Evolutionary conservation across 106 monocot genomes (phyloP).

Genomic region (Allium sativum): DNA sequence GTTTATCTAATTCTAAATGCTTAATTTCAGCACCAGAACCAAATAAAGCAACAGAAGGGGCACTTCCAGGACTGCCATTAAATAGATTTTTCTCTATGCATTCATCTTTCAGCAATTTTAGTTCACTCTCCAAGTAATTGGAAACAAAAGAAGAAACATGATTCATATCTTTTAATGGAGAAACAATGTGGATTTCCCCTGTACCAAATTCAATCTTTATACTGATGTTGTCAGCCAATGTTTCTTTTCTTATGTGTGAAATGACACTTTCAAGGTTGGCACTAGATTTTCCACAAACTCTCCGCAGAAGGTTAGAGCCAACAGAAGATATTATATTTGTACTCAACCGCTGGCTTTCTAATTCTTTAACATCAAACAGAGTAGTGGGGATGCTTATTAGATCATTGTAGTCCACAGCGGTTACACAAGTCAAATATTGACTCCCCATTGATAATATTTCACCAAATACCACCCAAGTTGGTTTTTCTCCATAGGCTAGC

Average conservation of each 20-base stretch:
- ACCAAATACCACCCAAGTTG: constrained; percentile 85
- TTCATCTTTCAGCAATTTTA: constrained; percentile 46
- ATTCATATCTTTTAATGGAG: constrained; percentile 40
- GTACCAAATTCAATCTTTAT: constrained; percentile 59
- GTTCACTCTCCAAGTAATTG: constrained; percentile 43
- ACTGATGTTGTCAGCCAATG: constrained; percentile 31
- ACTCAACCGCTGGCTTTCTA: constrained; percentile 48
- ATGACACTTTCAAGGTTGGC: constrained; percentile 38
- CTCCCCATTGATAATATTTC: constrained; percentile 59
- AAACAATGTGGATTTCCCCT: constrained; percentile 44
- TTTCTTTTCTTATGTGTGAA: constrained; percentile 26
- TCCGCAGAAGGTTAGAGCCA: constrained; percentile 43
- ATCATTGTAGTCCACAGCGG: constrained; percentile 54
- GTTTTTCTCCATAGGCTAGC: constrained; percentile 55
- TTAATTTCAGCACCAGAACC: constrained; percentile 94
- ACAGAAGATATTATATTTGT: constrained; percentile 36
- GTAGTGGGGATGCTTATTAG: constrained; percentile 31
- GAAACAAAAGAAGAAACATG: constrained; percentile 27
- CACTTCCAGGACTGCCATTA: constrained; percentile 24
- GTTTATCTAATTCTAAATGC: constrained; percentile 83
- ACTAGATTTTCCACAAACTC: constrained; percentile 61
- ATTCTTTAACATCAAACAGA: constrained; percentile 35
- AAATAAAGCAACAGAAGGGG: constrained; percentile 47
- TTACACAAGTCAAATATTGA: constrained; percentile 89
- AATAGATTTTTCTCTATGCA: constrained; percentile 65